Evolutionary conservation across 805 yeast species (phyloP).

Genomic region (Ogataea chonburiensis): DNA sequence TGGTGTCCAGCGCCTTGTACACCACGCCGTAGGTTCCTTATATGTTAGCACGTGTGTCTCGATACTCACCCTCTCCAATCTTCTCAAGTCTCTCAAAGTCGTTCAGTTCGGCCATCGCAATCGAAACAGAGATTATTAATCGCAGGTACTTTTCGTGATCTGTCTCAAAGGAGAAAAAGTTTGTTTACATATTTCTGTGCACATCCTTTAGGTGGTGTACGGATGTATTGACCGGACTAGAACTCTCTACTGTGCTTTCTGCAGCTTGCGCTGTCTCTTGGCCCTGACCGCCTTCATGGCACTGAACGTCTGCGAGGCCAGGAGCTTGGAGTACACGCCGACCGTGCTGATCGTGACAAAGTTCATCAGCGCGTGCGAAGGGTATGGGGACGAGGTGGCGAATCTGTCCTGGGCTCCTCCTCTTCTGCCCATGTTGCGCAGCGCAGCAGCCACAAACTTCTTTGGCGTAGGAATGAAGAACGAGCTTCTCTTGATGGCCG

Average conservation of each 20-base stretch:
- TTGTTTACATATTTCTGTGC: constrained; percentile 16
- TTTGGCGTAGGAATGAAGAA: constrained; percentile 78
- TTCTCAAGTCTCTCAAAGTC: constrained; percentile 94
- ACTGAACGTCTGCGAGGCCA: constrained; percentile 61
- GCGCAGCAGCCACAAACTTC: constrained; percentile 70
- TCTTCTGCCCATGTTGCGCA: constrained; percentile 73
- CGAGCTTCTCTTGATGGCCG: constrained; percentile 81
- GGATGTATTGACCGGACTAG: constrained; percentile 1
- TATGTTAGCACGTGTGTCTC: constrained; percentile 4
- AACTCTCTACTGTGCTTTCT: constrained; percentile 3
- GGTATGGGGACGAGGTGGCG: constrained; percentile 86
- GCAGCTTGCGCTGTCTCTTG: constrained; percentile 53
- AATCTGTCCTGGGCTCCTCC: constrained; percentile 91
- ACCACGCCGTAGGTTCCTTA: constrained; percentile 94
- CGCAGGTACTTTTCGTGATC: constrained; percentile 16
- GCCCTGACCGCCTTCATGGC: constrained; percentile 80
- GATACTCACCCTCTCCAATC: constrained; percentile 82
- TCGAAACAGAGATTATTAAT: not conserved
- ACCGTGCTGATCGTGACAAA: constrained; percentile 74
- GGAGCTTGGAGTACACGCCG: constrained; percentile 76
- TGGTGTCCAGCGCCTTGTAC: constrained; percentile 88
- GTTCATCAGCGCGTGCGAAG: constrained; percentile 92
- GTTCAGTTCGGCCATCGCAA: constrained; percentile 75
- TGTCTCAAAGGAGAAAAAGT: constrained; percentile 19
- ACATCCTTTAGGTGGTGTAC: constrained; percentile 9